These are phyloP conservation scores for Blastocrithidia nonstop DNA, from an alignment of 208 protist species.

Conservation along the genomic window DNA sequence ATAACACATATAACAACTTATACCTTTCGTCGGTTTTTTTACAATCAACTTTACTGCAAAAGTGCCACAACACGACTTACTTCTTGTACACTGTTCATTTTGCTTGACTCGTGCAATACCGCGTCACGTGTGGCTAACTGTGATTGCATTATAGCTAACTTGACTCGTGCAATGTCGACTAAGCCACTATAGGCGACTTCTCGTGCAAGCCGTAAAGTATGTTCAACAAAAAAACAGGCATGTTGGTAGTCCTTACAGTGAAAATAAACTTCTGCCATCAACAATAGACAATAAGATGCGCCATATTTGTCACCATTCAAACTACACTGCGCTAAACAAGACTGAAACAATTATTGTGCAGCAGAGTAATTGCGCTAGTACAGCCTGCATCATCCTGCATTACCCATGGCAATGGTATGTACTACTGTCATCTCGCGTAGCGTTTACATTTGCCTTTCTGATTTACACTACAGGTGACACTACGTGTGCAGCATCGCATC, in stretches of 20 bases:
- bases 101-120: background rate
- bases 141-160: conserved; percentile 60
- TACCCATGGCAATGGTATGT: conserved; percentile 69
- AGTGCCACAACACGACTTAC: too few relatives aligned
- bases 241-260: conserved; percentile 71
- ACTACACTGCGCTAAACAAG: conserved; percentile 75
- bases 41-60: too few relatives aligned
- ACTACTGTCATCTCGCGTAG: conserved; percentile 43
- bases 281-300: conserved; percentile 64
- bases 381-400: conserved; percentile 55
- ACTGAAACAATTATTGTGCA: conserved; percentile 58
- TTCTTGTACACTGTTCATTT: too few relatives aligned
- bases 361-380: conserved; percentile 66
- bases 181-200: conserved; percentile 55
- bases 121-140: conserved; percentile 45
- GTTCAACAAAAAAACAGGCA: conserved; percentile 82
- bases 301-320: conserved; percentile 65
- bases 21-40: too few relatives aligned
- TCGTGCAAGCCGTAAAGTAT: conserved; percentile 67
- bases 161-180: conserved; percentile 63
- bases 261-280: conserved; percentile 78
- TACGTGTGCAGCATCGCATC: conserved; percentile 54
- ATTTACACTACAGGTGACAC: too few relatives aligned
- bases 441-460: too few relatives aligned
- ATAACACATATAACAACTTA: too few relatives aligned